Percentiles rank a stretch among this genome's conserved stretches.
These are phyloP conservation scores for Candida methanosorbosa DNA, from an alignment of 805 yeast genomes.

Conservation along the genomic window DNA sequence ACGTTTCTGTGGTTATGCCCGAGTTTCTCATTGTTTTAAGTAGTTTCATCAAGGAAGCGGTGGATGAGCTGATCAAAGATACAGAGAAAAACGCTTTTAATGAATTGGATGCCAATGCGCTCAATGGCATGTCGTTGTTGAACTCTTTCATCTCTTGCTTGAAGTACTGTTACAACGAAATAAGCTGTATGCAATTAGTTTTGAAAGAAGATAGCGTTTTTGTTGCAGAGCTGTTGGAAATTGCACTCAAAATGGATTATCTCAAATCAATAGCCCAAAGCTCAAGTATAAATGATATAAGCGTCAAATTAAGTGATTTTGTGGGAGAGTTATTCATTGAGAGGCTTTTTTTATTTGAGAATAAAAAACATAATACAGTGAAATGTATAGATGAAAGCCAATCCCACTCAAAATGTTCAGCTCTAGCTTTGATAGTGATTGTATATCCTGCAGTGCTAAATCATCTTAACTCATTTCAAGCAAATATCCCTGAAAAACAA, in stretches of 20 bases:
- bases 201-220: no score
- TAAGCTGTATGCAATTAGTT: no score
- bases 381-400: slow-evolving; percentile 5
- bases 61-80: slow-evolving; percentile 1
- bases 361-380: background rate
- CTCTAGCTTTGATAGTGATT: slow-evolving; percentile 6
- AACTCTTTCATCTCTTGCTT: no score
- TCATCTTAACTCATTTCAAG: slow-evolving; percentile 22
- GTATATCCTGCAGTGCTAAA: slow-evolving; percentile 20
- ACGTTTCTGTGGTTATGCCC: slow-evolving; percentile 27
- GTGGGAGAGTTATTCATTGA: slow-evolving; percentile 5
- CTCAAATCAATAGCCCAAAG: background rate
- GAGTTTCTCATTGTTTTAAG: slow-evolving; percentile 27
- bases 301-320: background rate
- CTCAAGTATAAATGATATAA: background rate
- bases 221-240: no score
- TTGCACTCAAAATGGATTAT: slow-evolving; percentile 1
- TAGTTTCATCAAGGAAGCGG: slow-evolving; percentile 7
- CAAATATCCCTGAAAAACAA: no score
- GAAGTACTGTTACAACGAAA: no score
- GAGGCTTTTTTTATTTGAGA: slow-evolving; percentile 1
- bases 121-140: no score
- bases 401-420: background rate
- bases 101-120: no score
- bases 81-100: slow-evolving; percentile 1